Percentiles rank a stretch among this genome's conserved stretches.
These are phyloP conservation scores for Arabidopsis lyrata DNA, from an alignment of 441 rosid genomes.

Conservation along the genomic window DNA sequence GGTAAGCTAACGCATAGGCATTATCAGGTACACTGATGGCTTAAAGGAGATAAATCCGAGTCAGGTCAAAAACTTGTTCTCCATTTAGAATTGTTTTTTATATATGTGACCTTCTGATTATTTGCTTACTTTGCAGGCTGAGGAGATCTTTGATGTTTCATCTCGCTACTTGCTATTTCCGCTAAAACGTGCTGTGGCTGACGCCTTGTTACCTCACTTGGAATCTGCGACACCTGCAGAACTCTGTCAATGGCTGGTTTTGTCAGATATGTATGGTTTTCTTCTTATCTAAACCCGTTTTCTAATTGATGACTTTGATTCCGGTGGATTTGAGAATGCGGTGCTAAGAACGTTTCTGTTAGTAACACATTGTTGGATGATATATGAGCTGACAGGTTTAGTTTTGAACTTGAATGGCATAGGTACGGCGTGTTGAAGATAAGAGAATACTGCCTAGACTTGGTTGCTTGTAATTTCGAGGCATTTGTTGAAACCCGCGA, in stretches of 20 bases:
- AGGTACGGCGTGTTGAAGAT: constrained; percentile 95
- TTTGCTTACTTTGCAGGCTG: constrained; percentile 64
- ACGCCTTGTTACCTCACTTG: constrained; percentile 80
- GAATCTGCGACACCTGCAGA: constrained; percentile 85
- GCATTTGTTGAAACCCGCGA: constrained; percentile 79
- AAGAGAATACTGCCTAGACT: constrained; percentile 86
- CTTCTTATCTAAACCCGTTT: constrained; percentile 13
- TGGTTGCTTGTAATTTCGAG: constrained; percentile 87
- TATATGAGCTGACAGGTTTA: not conserved
- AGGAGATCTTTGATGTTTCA: constrained; percentile 95
- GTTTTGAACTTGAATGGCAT: constrained; percentile 35
- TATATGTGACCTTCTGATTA: constrained; percentile 3
- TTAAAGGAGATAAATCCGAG: constrained; percentile 80
- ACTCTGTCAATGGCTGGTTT: constrained; percentile 84
- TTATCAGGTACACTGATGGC: constrained; percentile 92
- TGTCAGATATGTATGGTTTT: constrained; percentile 83
- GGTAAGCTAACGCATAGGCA: constrained; percentile 41
- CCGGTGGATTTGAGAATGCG: not conserved
- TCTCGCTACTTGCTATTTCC: constrained; percentile 94
- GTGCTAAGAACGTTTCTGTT: not conserved
- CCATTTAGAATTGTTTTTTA: not conserved
- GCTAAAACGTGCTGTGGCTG: constrained; percentile 97
- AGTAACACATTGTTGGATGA: not conserved
- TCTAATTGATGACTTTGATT: constrained; percentile 12
- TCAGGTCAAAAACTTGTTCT: constrained; percentile 55